Evolutionary conservation across 352 stramenopile genomes (phyloP).

Genomic region (Thalassiosira sp.): DNA sequence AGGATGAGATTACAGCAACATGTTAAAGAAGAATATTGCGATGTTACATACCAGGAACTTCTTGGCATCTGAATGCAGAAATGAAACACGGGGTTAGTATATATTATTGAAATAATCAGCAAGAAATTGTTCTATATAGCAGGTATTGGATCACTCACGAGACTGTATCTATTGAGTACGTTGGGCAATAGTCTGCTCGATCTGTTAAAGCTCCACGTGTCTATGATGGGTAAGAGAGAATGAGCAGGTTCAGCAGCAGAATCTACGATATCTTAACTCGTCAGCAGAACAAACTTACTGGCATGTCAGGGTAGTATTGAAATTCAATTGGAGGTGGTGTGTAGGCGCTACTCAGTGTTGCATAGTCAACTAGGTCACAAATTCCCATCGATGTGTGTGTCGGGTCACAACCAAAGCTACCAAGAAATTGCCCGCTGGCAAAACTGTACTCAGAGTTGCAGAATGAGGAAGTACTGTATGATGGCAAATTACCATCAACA

Average conservation of each 20-base stretch:
- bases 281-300: slow-evolving; percentile 11
- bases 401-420: slow-evolving; percentile 35
- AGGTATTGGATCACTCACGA: slow-evolving; percentile 1
- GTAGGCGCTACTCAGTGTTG: slow-evolving; percentile 19
- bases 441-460: slow-evolving; percentile 33
- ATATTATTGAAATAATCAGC: not conserved
- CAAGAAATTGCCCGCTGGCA: slow-evolving; percentile 7
- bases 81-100: not conserved
- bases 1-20: not conserved
- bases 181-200: slow-evolving; percentile 36
- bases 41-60: slow-evolving; percentile 16
- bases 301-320: slow-evolving; percentile 23
- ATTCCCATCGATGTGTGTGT: slow-evolving; percentile 33
- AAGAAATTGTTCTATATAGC: not conserved
- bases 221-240: not conserved
- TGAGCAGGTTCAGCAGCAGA: not conserved
- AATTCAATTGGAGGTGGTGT: slow-evolving; percentile 19
- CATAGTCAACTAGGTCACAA: slow-evolving; percentile 38
- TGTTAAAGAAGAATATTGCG: not conserved
- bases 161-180: slow-evolving; percentile 23
- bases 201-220: slow-evolving; percentile 19
- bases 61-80: slow-evolving; percentile 11
- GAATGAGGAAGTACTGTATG: slow-evolving; percentile 21
- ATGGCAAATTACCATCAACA: slow-evolving; percentile 29
- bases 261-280: not conserved